A percentile compares a stretch with the other conserved stretches of the same genome.
Conservation (phyloP, 2,329 filamentous ascomycete genomes). For the Hymenotorrendiella dingleyae region DNA sequence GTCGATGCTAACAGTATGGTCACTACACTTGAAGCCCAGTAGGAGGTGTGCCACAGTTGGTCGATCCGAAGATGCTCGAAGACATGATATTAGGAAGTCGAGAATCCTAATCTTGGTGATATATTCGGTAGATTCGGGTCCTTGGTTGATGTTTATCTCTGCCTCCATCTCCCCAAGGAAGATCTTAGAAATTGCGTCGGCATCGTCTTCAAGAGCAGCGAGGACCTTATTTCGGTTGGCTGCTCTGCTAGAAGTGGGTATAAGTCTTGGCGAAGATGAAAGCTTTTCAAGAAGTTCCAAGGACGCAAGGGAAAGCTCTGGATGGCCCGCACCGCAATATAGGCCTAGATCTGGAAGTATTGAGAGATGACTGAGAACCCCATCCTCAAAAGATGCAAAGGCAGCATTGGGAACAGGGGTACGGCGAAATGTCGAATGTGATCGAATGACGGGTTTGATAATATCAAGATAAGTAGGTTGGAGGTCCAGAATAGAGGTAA, state of each 20-base stretch:
- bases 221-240: constrained; percentile 73
- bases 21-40: constrained; percentile 77
- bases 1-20: constrained; percentile 62
- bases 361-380: constrained; percentile 71
- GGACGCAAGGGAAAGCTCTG: constrained; percentile 72
- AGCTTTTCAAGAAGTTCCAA: constrained; percentile 80
- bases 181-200: constrained; percentile 71
- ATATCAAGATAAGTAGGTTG: constrained; percentile 90
- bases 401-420: constrained; percentile 65
- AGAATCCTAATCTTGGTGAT: constrained; percentile 78
- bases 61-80: constrained; percentile 66
- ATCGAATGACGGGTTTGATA: constrained; percentile 71
- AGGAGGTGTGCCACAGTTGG: constrained; percentile 88
- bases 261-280: constrained; percentile 66
- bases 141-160: constrained; percentile 66
- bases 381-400: constrained; percentile 88
- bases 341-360: constrained; percentile 78
- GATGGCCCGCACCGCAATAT: constrained; percentile 80
- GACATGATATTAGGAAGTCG: constrained; percentile 76
- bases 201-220: constrained; percentile 77
- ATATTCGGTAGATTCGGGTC: constrained; percentile 66
- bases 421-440: constrained; percentile 53
- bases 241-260: constrained; percentile 20
- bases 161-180: constrained; percentile 64
- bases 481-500: constrained; percentile 75